Evolutionary conservation across 768 basidiomycete genomes (phyloP), one percentile per base, ranked within the genome.

Genomic region (Russula foetens): DNA sequence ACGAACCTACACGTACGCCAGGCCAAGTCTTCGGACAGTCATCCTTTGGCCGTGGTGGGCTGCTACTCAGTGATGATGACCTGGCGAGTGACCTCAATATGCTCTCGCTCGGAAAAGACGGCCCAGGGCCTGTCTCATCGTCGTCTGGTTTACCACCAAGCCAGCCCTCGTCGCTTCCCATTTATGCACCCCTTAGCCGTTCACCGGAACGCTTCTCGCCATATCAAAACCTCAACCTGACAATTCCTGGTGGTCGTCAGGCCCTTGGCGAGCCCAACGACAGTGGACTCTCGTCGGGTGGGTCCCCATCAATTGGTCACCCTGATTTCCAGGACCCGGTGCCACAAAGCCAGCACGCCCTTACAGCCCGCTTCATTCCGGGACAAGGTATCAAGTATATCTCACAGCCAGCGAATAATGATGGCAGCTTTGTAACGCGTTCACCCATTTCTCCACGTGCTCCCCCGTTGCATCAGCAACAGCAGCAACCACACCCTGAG

Each of bases 21-120:
- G 75, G 53, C 65, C 77, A 63, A 62, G 70, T 74, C 31, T 64
- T 68, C 9, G 69, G 69, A n/a, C 67, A 72, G 1, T 74, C 71
- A 28, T 56, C 62, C 29, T 47, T 56, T 28, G 63, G 68, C 44
- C 78, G 86, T 4, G 77, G 85, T 1, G 84, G 86, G 2, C 74
- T 90, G 29, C 74, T 87, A 71, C 73, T 92, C 23, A 83, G 83
- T 0, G 91, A 93, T 63, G 91, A 92, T 53, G 90, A 93, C 62
- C 80, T 93, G 14, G 87, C 87, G 0, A 81, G 78, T 23, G 87
- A 87, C 67, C 78, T 92, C 35, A 82, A 81, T 24, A 67, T 82
- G 58, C 76, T 91, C 63, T 86, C 75, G 66, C 66, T 90, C n/a
- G 78, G 77, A 61, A 76, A 73, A 47, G 75, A 81, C 24, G 68